These are phyloP conservation scores for Phytophthora palmivora DNA, from an alignment of 352 stramenopile species.

Conservation along the genomic window DNA sequence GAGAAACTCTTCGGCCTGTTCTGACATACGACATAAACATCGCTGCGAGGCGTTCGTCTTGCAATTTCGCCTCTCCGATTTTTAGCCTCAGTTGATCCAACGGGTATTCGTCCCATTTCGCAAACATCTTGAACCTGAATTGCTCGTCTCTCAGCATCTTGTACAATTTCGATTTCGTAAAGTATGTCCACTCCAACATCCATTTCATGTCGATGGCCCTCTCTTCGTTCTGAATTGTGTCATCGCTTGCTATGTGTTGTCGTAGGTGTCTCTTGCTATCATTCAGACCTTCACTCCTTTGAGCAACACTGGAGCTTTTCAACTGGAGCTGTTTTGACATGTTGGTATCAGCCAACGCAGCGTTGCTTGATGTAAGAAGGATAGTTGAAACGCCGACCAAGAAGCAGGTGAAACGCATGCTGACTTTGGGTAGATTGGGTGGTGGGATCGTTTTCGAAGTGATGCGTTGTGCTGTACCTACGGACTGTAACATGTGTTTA, in stretches of 20 bases:
- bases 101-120: background rate
- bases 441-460: too few species aligned
- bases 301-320: too few species aligned
- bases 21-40: background rate
- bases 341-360: too few species aligned
- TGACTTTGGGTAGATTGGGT: too few species aligned
- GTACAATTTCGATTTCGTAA: background rate
- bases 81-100: background rate
- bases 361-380: too few species aligned
- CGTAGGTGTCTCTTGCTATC: background rate
- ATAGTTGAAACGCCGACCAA: too few species aligned
- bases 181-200: background rate
- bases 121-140: background rate
- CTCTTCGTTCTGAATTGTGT: background rate
- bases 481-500: too few species aligned
- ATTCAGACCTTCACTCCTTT: too few species aligned
- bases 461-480: too few species aligned
- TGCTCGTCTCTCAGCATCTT: background rate
- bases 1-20: background rate
- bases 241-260: background rate
- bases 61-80: background rate
- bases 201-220: background rate
- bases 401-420: too few species aligned
- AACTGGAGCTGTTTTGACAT: too few species aligned
- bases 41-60: slow-evolving; percentile 1